Conservation (phyloP, 495 filamentous ascomycete genomes). For the Penicillium steckii region DNA sequence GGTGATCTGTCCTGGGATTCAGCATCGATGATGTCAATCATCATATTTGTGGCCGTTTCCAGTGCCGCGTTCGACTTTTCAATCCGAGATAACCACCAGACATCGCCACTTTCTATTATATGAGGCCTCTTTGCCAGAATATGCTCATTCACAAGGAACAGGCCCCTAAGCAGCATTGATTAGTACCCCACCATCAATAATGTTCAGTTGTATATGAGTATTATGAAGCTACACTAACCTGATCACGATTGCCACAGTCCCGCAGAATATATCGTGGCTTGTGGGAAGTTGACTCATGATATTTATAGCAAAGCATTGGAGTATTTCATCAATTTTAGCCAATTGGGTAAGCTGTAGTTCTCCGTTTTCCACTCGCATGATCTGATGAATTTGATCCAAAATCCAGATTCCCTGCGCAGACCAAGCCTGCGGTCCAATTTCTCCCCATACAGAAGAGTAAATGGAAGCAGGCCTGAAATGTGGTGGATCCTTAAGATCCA, state of each 20-base stretch:
- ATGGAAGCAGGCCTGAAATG: background rate
- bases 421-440: background rate
- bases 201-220: background rate
- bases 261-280: constrained; percentile 2
- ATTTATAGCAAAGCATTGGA: background rate
- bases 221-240: background rate
- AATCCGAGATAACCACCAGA: background rate
- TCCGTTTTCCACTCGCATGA: background rate
- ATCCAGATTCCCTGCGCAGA: constrained; percentile 4
- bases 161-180: background rate
- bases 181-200: background rate
- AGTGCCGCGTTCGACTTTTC: constrained; percentile 2
- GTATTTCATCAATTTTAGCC: background rate
- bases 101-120: background rate
- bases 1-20: background rate
- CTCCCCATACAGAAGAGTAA: background rate
- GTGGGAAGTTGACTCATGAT: constrained; percentile 1
- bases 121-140: background rate
- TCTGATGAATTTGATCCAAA: constrained; percentile 3
- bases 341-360: background rate
- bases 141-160: constrained; percentile 1
- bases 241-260: constrained; percentile 4
- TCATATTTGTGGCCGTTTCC: constrained; percentile 4
- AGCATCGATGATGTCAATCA: constrained; percentile 4
- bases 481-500: background rate